Evolutionary conservation across 2,329 filamentous ascomycete genomes (phyloP).

Genomic region (Trichoderma simmonsii): DNA sequence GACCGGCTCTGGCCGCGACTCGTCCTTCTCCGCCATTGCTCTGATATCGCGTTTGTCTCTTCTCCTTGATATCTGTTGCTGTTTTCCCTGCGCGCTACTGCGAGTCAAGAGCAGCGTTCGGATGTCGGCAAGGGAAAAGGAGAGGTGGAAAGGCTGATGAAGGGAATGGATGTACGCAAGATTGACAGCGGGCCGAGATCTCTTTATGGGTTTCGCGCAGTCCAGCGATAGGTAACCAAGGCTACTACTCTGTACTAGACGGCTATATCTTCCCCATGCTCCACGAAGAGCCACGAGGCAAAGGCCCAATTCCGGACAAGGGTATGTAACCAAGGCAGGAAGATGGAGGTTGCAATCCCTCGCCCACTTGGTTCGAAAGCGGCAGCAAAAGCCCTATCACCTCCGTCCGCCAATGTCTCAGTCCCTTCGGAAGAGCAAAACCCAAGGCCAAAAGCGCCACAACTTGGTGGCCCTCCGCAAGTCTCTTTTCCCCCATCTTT

Average conservation of each 20-base stretch:
- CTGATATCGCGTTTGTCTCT: not conserved
- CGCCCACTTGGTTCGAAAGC: not conserved
- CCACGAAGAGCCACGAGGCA: constrained; percentile 10
- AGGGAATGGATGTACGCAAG: not conserved
- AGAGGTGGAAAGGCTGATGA: not conserved
- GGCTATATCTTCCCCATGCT: not conserved
- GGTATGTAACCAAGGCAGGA: constrained; percentile 4
- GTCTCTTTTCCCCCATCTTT: constrained; percentile 3
- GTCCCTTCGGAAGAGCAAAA: not conserved
- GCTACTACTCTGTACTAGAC: no score
- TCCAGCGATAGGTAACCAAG: not conserved
- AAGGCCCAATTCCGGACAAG: not conserved
- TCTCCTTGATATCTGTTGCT: not conserved
- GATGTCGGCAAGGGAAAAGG: not conserved
- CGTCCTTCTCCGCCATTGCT: constrained; percentile 15
- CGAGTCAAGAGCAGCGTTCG: not conserved
- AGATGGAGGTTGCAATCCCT: not conserved
- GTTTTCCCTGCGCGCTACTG: not conserved
- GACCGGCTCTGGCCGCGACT: constrained; percentile 9
- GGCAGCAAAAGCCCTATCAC: not conserved
- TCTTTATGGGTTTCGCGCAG: constrained; percentile 7
- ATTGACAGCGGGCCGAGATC: constrained; percentile 8
- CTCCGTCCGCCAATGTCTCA: not conserved
- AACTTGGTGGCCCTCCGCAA: not conserved
- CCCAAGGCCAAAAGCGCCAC: not conserved